phyloP scores from a whole-genome alignment of 164 flowering plant species.

The Kingdonia uniflora region DNA sequence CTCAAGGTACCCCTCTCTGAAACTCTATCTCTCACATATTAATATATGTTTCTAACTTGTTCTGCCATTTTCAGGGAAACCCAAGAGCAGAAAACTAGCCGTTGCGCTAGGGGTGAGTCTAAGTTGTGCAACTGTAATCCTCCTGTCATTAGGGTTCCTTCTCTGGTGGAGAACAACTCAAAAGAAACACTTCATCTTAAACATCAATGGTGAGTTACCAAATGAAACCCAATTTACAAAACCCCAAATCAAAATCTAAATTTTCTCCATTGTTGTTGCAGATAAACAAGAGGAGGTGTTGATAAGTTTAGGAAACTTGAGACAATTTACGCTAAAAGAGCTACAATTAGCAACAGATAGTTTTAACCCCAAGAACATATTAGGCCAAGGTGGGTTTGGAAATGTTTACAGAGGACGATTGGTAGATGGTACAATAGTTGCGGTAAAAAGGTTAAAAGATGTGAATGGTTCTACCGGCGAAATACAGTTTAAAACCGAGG shows the following conservation, averaged over 20 bases:
- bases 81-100: constrained; percentile 46
- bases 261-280: constrained; percentile 10
- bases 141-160: constrained; percentile 26
- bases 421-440: constrained; percentile 61
- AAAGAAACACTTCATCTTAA: constrained; percentile 26
- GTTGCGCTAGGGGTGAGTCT: constrained; percentile 59
- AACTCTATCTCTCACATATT: too few relatives aligned
- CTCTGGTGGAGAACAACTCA: constrained; percentile 40
- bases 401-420: constrained; percentile 78
- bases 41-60: not conserved
- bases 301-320: constrained; percentile 59
- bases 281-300: constrained; percentile 62
- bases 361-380: constrained; percentile 68
- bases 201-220: constrained; percentile 46
- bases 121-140: constrained; percentile 23
- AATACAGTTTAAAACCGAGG: constrained; percentile 65
- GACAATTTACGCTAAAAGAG: constrained; percentile 56
- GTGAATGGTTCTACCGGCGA: constrained; percentile 58
- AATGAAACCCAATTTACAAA: too few relatives aligned
- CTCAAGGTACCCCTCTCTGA: constrained; percentile 42
- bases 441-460: constrained; percentile 79
- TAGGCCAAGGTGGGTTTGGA: constrained; percentile 91
- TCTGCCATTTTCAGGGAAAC: constrained; percentile 25
- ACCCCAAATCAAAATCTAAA: constrained; percentile 3
- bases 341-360: constrained; percentile 77